A percentile compares a stretch with the other conserved stretches of the same genome.
Conservation (phyloP, 768 basidiomycete species). For the Boletellus ananas region DNA sequence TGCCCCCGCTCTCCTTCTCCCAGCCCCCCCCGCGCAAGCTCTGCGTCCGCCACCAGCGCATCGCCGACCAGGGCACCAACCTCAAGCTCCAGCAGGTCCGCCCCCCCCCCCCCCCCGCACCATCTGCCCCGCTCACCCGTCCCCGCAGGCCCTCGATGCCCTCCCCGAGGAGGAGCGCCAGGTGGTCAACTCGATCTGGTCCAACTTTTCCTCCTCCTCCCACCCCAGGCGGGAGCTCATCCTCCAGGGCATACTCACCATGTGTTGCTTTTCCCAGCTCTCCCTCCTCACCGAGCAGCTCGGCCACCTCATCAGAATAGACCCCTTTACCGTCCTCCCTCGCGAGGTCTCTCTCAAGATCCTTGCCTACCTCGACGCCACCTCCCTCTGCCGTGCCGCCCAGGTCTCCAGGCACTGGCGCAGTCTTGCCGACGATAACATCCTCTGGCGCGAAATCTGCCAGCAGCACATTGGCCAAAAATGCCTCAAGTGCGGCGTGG, state of each 20-base stretch:
- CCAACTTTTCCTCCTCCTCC: conserved; percentile 91
- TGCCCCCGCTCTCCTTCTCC: conserved; percentile 14
- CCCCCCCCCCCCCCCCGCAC: neutral
- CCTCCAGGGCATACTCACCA: conserved; percentile 93
- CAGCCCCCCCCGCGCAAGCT: conserved; percentile 57
- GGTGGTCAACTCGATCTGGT: conserved; percentile 90
- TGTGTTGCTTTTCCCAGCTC: conserved; percentile 99
- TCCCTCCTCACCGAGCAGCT: conserved; percentile 94
- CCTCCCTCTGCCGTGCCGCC: conserved; percentile 88
- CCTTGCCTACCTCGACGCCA: conserved; percentile 86
- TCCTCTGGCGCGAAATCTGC: conserved; percentile 94
- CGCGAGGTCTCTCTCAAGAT: conserved; percentile 86
- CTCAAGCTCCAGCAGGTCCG: conserved; percentile 83
- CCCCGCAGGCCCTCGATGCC: conserved; percentile 76
- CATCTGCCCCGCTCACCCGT: conserved; percentile 7
- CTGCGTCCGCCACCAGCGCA: conserved; percentile 90
- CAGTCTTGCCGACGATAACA: conserved; percentile 87
- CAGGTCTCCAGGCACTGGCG: conserved; percentile 88
- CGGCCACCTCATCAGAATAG: conserved; percentile 88
- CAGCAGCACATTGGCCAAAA: conserved; percentile 98
- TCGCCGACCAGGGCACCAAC: conserved; percentile 95
- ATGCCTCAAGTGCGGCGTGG: conserved; percentile 97
- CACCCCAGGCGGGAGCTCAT: conserved; percentile 90
- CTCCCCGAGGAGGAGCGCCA: conserved; percentile 83
- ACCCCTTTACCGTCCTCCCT: conserved; percentile 88